A percentile compares a stretch with the other conserved stretches of the same genome.
Conservation (phyloP, 768 basidiomycete genomes). For the Tulasnella sp. region DNA sequence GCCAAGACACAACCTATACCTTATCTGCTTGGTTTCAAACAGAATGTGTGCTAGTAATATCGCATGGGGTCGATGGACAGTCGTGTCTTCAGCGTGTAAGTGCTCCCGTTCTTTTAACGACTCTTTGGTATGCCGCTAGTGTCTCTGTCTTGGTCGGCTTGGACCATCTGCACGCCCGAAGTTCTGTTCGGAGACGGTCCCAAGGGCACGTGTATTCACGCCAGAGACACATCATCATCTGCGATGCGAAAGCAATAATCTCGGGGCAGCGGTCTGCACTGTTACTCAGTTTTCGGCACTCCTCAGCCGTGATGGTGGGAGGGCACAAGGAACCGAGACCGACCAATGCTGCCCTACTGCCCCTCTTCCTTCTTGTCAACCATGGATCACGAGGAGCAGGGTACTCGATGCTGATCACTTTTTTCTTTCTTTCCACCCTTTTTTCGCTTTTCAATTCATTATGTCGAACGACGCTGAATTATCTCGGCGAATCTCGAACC, state of each 20-base stretch:
- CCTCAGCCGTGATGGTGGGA: background rate
- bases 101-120: background rate
- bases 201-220: background rate
- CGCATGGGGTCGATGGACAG: constrained; percentile 4
- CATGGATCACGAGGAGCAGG: background rate
- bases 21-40: background rate
- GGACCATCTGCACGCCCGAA: background rate
- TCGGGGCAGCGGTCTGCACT: background rate
- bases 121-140: background rate
- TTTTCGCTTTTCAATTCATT: background rate
- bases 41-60: background rate
- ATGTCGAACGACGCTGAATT: background rate
- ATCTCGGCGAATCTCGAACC: background rate
- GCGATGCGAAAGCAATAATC: background rate
- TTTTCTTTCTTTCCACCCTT: background rate
- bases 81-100: background rate
- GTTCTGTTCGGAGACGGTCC: background rate
- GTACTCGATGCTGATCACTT: background rate
- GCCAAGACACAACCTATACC: background rate
- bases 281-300: background rate
- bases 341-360: background rate
- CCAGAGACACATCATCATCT: background rate
- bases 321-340: background rate
- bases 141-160: background rate
- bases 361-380: background rate